A percentile compares a stretch with the other conserved stretches of the same genome.
Conservation (phyloP, 176 grass and related monocot genomes). For the Carex littledalei region DNA sequence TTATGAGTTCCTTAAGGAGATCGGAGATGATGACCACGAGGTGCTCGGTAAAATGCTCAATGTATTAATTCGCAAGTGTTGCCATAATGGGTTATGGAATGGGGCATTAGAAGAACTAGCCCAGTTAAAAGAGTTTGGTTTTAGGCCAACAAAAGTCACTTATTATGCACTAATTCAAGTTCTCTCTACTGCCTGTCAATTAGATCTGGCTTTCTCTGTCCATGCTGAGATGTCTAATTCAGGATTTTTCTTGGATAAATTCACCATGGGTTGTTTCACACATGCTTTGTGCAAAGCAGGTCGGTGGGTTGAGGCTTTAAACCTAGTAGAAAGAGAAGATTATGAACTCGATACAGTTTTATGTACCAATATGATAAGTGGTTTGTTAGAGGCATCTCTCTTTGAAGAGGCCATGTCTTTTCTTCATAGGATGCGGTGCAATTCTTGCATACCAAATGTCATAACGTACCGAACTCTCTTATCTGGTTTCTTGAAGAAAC, state of each 20-base stretch:
- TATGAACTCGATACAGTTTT: slow-evolving; percentile 79
- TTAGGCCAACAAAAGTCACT: slow-evolving; percentile 53
- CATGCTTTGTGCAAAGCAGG: slow-evolving; percentile 60
- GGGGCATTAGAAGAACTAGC: slow-evolving; percentile 80
- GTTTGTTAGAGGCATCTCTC: slow-evolving; percentile 88
- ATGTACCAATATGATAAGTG: slow-evolving; percentile 87
- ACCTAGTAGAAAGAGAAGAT: slow-evolving; percentile 75
- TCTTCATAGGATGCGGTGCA: slow-evolving; percentile 88
- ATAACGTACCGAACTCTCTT: slow-evolving; percentile 91
- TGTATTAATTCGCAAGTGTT: slow-evolving; percentile 67
- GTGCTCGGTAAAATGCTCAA: slow-evolving; percentile 88
- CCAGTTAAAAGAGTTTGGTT: slow-evolving; percentile 69
- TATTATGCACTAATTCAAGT: slow-evolving; percentile 81
- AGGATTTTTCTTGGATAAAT: slow-evolving; percentile 64
- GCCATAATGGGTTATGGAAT: slow-evolving; percentile 43
- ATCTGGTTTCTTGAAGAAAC: slow-evolving; percentile 76
- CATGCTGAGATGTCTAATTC: slow-evolving; percentile 77
- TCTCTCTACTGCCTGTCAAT: slow-evolving; percentile 41
- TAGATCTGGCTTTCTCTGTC: slow-evolving; percentile 69
- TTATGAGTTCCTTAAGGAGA: slow-evolving; percentile 62
- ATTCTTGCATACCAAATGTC: slow-evolving; percentile 74
- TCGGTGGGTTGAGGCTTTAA: slow-evolving; percentile 56
- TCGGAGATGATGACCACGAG: slow-evolving; percentile 68
- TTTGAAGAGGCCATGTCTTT: slow-evolving; percentile 86
- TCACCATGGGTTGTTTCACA: slow-evolving; percentile 57